Percentiles rank a stretch among this genome's conserved stretches.
Evolutionary conservation across 2,329 filamentous ascomycete genomes (phyloP).

Genomic region (Rhynchosporium graminicola): DNA sequence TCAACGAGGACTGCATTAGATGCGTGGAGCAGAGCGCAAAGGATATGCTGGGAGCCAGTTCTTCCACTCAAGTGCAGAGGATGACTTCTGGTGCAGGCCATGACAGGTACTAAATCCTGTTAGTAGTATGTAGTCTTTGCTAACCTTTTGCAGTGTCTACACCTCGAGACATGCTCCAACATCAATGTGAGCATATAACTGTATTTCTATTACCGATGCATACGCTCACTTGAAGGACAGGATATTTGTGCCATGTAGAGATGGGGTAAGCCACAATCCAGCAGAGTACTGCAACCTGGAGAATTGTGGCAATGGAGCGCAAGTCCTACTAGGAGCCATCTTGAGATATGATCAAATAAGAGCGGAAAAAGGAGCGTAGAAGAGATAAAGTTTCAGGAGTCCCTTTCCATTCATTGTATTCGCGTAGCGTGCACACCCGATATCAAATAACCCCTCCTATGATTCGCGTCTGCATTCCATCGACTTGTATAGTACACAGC

Average conservation of each 20-base stretch:
- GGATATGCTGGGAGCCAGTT: conserved; percentile 54
- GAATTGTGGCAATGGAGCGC: conserved; percentile 58
- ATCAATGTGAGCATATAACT: conserved; percentile 49
- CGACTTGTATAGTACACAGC: conserved; percentile 40
- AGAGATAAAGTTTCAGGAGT: conserved; percentile 10
- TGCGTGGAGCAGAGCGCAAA: conserved; percentile 62
- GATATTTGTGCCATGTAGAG: conserved; percentile 64
- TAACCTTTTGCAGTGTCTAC: conserved; percentile 52
- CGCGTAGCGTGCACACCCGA: conserved; percentile 12
- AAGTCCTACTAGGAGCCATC: conserved; percentile 49
- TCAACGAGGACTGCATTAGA: conserved; percentile 66
- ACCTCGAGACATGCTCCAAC: conserved; percentile 60
- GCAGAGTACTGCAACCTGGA: conserved; percentile 61
- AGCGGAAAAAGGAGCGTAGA: conserved; percentile 29
- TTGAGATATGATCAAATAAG: conserved; percentile 43
- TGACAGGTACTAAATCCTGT: conserved; percentile 45
- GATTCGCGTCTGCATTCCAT: conserved; percentile 31
- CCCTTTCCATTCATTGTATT: conserved; percentile 11
- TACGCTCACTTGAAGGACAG: conserved; percentile 20
- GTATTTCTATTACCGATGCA: neutral
- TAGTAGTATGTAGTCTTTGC: conserved; percentile 40
- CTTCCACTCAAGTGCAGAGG: conserved; percentile 47
- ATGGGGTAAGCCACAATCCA: conserved; percentile 65
- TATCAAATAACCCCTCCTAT: conserved; percentile 27
- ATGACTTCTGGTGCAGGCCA: conserved; percentile 68